Percentiles rank a stretch among this genome's conserved stretches.
phyloP scores from a whole-genome alignment of 257 asterid genomes.

The Avicennia marina region DNA sequence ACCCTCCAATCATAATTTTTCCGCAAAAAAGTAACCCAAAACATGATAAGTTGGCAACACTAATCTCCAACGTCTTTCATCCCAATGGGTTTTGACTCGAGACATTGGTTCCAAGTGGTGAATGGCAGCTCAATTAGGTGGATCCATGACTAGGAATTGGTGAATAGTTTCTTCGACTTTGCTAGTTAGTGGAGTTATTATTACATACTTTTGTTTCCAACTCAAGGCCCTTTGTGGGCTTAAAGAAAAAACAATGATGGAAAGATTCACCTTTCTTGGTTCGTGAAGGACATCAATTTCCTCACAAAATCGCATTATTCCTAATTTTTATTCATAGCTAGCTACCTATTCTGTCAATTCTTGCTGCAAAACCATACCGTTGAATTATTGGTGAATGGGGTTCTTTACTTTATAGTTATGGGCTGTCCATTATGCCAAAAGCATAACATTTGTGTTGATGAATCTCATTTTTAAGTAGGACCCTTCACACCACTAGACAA shows the following conservation, averaged over 20 bases:
- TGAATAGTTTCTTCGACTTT: slow-evolving; percentile 16
- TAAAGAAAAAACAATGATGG: slow-evolving; percentile 17
- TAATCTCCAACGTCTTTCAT: no score
- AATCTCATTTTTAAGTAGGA: slow-evolving; percentile 29
- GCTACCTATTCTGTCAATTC: slow-evolving; percentile 23
- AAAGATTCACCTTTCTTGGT: slow-evolving; percentile 21
- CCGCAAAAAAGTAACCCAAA: no score
- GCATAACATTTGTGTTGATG: slow-evolving; percentile 13
- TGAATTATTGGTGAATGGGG: slow-evolving; percentile 27
- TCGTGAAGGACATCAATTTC: slow-evolving; percentile 11
- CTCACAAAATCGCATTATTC: no score
- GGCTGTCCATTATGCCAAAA: slow-evolving; percentile 24
- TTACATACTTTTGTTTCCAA: slow-evolving; percentile 19
- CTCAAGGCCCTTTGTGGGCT: slow-evolving; percentile 12
- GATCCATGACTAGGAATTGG: slow-evolving; percentile 27
- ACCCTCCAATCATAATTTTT: no score
- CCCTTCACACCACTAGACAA: slow-evolving; percentile 27
- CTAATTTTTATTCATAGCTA: not conserved
- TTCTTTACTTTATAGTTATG: slow-evolving; percentile 21
- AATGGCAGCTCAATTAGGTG: slow-evolving; percentile 19
- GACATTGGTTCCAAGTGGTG: slow-evolving; percentile 18
- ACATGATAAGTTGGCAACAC: no score
- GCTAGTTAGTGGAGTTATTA: slow-evolving; percentile 23
- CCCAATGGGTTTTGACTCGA: no score
- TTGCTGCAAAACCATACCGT: slow-evolving; percentile 26